Conservation (phyloP, 352 stramenopile species). For the Phytophthora litchii region DNA sequence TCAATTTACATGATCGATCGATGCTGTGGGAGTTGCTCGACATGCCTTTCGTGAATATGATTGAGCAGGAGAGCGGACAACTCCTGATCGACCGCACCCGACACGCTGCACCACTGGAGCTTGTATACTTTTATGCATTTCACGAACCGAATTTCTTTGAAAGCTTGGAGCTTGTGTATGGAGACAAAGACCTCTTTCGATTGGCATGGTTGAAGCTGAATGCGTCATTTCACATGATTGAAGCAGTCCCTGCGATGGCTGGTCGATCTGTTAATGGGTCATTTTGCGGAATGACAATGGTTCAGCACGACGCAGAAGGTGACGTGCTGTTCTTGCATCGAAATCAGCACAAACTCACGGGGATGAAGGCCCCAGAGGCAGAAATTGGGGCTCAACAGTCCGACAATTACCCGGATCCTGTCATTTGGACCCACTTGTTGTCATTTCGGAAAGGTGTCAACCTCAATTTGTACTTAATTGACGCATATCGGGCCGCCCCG, state of each 20-base stretch:
- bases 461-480: constrained; percentile 47
- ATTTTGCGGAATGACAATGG: constrained; percentile 62
- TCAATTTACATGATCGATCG: constrained; percentile 56
- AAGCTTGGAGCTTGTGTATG: constrained; percentile 44
- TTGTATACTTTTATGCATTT: constrained; percentile 52
- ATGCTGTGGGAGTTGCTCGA: constrained; percentile 61
- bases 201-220: constrained; percentile 58
- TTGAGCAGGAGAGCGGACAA: constrained; percentile 71
- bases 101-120: constrained; percentile 34
- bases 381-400: constrained; percentile 19
- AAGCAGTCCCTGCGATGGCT: constrained; percentile 40
- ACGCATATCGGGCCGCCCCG: constrained; percentile 50
- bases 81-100: constrained; percentile 49
- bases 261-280: constrained; percentile 35
- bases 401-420: constrained; percentile 41
- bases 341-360: constrained; percentile 50
- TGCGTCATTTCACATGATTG: constrained; percentile 50
- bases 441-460: constrained; percentile 49
- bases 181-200: constrained; percentile 65
- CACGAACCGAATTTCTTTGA: constrained; percentile 40
- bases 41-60: constrained; percentile 52
- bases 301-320: constrained; percentile 41
- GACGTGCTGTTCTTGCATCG: constrained; percentile 54
- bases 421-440: constrained; percentile 71
- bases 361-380: constrained; percentile 15